phyloP scores from a whole-genome alignment of 73 alveolate species.

The Paramecium sonneborni region DNA sequence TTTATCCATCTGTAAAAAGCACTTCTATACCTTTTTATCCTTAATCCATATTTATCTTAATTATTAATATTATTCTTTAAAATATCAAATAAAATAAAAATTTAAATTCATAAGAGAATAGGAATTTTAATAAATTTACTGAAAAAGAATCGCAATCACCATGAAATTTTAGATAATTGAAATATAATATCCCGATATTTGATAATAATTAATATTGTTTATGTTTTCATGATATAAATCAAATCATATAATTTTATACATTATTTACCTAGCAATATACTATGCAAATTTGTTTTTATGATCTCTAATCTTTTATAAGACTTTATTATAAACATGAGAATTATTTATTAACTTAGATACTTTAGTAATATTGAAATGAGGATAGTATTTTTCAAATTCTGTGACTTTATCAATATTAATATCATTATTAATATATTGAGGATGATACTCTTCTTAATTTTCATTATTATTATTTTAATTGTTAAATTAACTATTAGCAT shows the following conservation, averaged over 20 bases:
- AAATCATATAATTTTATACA: neutral
- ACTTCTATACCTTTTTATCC: neutral
- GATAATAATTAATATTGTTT: too few species aligned
- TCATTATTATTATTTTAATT: neutral
- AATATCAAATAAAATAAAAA: neutral
- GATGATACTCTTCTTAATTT: neutral
- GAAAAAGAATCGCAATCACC: too few species aligned
- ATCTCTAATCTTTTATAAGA: neutral
- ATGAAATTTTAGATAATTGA: too few species aligned
- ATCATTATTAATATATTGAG: neutral
- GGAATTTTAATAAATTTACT: too few species aligned
- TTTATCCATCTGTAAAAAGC: neutral
- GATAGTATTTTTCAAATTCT: constrained; percentile 9
- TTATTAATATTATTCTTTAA: neutral
- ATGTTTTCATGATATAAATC: neutral
- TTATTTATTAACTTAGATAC: neutral
- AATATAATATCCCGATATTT: neutral
- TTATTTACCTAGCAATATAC: neutral
- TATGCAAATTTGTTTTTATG: constrained; percentile 7
- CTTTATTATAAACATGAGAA: neutral
- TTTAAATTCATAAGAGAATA: too few species aligned
- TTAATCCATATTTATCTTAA: neutral
- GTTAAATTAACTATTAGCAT: neutral
- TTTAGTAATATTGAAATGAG: constrained; percentile 15
- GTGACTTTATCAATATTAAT: neutral